phyloP scores from a whole-genome alignment of 73 alveolate species.

The Paramecium pentaurelia region DNA sequence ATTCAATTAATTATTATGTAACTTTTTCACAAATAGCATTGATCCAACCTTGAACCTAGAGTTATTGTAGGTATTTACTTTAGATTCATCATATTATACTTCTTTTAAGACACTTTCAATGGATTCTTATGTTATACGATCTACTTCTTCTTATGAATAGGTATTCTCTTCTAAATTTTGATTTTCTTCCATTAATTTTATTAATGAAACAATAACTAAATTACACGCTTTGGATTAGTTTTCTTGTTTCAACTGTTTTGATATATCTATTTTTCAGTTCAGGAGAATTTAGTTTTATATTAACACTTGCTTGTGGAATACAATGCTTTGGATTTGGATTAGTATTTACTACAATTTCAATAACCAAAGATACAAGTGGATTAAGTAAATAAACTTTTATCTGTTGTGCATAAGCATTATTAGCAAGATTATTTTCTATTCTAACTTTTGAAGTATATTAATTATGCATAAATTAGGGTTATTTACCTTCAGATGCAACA shows the following conservation, averaged over 20 bases:
- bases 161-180: constrained; percentile 42
- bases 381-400: constrained; percentile 64
- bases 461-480: neutral
- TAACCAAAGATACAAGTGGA: constrained; percentile 51
- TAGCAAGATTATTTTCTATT: constrained; percentile 59
- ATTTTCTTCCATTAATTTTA: constrained; percentile 39
- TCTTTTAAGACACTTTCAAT: constrained; percentile 17
- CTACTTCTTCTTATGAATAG: constrained; percentile 47
- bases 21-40: constrained; percentile 24
- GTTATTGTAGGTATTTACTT: neutral
- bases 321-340: constrained; percentile 58
- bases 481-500: constrained; percentile 62
- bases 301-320: constrained; percentile 48
- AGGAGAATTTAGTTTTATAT: constrained; percentile 49
- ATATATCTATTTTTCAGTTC: constrained; percentile 51
- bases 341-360: neutral
- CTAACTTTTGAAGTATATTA: constrained; percentile 42
- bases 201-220: neutral
- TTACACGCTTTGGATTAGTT: constrained; percentile 27
- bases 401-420: constrained; percentile 59
- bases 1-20: neutral
- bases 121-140: neutral
- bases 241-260: neutral
- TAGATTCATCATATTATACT: constrained; percentile 19
- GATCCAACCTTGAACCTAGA: constrained; percentile 26